These are phyloP conservation scores for Aspergillus nanangensis DNA, from an alignment of 495 filamentous ascomycete species.

Conservation along the genomic window DNA sequence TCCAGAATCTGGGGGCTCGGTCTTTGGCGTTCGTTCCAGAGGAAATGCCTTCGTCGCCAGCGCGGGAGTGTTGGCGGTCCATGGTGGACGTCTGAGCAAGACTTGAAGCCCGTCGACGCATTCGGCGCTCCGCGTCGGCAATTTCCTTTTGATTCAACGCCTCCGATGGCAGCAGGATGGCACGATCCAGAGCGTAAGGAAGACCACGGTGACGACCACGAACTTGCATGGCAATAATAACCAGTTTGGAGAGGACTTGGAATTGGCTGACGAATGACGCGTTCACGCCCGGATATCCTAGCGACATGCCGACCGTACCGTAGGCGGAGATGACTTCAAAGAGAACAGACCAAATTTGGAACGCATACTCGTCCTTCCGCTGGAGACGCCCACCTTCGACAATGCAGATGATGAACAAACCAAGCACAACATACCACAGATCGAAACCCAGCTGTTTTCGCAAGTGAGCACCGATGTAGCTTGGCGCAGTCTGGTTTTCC, in stretches of 20 bases:
- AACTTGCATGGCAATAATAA: conserved; percentile 91
- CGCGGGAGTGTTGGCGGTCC: conserved; percentile 22
- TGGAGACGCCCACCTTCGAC: conserved; percentile 66
- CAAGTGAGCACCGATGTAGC: conserved; percentile 83
- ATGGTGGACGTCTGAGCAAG: conserved; percentile 37
- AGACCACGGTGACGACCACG: conserved; percentile 89
- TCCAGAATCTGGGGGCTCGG: conserved; percentile 4
- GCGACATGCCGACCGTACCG: conserved; percentile 85
- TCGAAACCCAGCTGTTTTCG: conserved; percentile 90
- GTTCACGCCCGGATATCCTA: conserved; percentile 73
- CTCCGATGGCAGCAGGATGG: conserved; percentile 79
- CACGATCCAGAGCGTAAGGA: conserved; percentile 86
- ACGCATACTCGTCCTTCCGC: conserved; percentile 51
- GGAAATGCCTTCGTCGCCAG: conserved; percentile 20
- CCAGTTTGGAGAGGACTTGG: conserved; percentile 74
- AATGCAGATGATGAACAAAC: conserved; percentile 82
- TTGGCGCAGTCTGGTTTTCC: conserved; percentile 55
- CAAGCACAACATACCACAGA: conserved; percentile 89
- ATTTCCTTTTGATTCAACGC: conserved; percentile 66
- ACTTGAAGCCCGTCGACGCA: conserved; percentile 52
- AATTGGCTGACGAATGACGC: conserved; percentile 80
- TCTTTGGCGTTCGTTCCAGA: conserved; percentile 27
- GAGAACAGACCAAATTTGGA: conserved; percentile 76
- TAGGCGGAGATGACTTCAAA: conserved; percentile 93
- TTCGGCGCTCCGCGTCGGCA: conserved; percentile 49